A percentile compares a stretch with the other conserved stretches of the same genome.
These are phyloP conservation scores for Porcisia hertigi DNA, from an alignment of 208 protist genomes.

Conservation along the genomic window DNA sequence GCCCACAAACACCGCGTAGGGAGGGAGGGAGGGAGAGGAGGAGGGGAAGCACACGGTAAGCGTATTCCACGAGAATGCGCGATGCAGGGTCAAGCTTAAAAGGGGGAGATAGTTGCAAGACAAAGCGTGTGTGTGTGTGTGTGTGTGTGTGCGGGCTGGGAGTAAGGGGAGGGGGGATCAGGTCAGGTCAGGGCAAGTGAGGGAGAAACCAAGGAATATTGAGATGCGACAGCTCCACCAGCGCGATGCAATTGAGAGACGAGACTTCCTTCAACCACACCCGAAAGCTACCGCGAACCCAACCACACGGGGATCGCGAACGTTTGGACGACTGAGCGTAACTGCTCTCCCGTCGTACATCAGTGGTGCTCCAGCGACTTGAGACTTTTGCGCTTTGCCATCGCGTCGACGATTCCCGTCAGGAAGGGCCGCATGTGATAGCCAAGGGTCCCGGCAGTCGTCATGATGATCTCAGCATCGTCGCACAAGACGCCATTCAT, in stretches of 20 bases:
- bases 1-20: no score
- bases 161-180: not conserved
- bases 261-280: not conserved
- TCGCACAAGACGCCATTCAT: slow-evolving; percentile 56
- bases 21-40: not conserved
- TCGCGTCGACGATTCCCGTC: slow-evolving; percentile 58
- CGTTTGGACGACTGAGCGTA: not conserved
- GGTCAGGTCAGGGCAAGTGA: no score
- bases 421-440: slow-evolving; percentile 79
- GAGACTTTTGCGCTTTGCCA: slow-evolving; percentile 76
- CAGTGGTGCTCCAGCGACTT: slow-evolving; percentile 56
- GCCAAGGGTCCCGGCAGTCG: slow-evolving; percentile 60
- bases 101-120: no score
- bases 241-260: not conserved
- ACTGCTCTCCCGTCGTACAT: not conserved
- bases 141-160: not conserved
- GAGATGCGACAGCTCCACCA: not conserved
- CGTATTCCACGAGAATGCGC: no score
- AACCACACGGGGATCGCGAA: not conserved
- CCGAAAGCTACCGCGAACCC: not conserved
- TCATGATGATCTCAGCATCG: slow-evolving; percentile 78
- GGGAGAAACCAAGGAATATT: not conserved
- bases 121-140: no score
- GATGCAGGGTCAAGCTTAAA: no score
- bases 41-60: not conserved